Evolutionary conservation across 345 rosid species (phyloP).

Genomic region (Mercurialis annua): DNA sequence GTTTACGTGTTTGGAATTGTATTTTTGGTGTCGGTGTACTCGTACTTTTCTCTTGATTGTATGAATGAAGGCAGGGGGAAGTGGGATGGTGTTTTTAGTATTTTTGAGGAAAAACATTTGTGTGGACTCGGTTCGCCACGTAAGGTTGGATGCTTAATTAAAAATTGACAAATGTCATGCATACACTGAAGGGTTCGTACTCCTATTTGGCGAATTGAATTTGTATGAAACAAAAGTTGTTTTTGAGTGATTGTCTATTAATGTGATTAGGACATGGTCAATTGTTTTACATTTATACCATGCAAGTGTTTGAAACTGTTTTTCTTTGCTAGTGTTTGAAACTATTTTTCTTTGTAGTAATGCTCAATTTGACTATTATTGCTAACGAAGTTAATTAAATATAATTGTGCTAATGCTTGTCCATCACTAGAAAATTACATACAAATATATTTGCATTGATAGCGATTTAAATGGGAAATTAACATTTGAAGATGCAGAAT

Average conservation of each 20-base stretch:
- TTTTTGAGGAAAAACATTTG: no score
- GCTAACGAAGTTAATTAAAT: no score
- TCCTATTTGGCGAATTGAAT: no score
- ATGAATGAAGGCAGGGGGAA: slow-evolving; percentile 23
- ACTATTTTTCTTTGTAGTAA: background rate
- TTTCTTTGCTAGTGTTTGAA: slow-evolving; percentile 8
- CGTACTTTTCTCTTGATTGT: slow-evolving; percentile 22
- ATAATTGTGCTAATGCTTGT: background rate
- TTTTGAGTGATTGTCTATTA: slow-evolving; percentile 19
- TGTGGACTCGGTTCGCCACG: no score
- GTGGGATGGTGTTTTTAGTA: slow-evolving; percentile 25
- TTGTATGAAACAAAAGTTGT: no score
- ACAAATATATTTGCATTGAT: background rate
- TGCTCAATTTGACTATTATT: slow-evolving; percentile 12
- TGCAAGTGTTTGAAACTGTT: background rate
- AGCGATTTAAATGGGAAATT: background rate
- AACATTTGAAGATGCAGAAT: background rate
- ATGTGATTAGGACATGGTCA: slow-evolving; percentile 5
- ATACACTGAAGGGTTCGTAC: no score
- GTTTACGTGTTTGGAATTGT: slow-evolving; percentile 21
- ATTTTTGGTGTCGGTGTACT: background rate
- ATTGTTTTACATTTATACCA: background rate
- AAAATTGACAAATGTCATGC: no score
- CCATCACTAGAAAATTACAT: slow-evolving; percentile 3
- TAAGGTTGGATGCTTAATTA: no score